Percentiles rank a stretch among this genome's conserved stretches.
These are phyloP conservation scores for Cryptosporidium sp. DNA, from an alignment of 169 alveolate species.

Conservation along the genomic window DNA sequence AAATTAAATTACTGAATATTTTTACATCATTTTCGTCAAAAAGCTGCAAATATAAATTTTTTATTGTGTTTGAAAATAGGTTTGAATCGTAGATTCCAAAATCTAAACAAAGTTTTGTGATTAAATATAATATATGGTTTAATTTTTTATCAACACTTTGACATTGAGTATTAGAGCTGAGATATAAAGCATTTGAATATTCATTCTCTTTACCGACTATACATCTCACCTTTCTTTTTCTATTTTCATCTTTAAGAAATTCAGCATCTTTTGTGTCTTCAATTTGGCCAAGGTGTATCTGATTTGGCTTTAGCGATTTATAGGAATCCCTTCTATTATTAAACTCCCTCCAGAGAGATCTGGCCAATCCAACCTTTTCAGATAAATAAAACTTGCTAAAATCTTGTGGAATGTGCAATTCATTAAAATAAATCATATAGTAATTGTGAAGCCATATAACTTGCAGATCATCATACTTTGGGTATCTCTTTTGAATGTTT, in stretches of 20 bases:
- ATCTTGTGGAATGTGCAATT: constrained; percentile 71
- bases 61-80: constrained; percentile 37
- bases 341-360: constrained; percentile 73
- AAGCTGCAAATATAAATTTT: constrained; percentile 19
- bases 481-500: constrained; percentile 68
- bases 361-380: constrained; percentile 57
- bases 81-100: constrained; percentile 41
- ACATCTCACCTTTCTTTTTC: constrained; percentile 46
- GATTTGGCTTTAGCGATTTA: neutral
- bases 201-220: constrained; percentile 17
- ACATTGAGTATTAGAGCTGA: neutral
- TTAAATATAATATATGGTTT: constrained; percentile 26
- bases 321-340: constrained; percentile 14
- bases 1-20: constrained; percentile 21
- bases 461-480: constrained; percentile 61
- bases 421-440: constrained; percentile 53
- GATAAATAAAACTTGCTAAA: constrained; percentile 70
- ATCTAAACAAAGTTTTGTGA: constrained; percentile 57
- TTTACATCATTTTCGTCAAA: neutral
- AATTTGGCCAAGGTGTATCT: neutral
- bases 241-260: neutral
- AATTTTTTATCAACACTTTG: neutral
- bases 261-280: neutral
- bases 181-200: neutral
- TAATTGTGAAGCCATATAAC: constrained; percentile 71